Conservation (phyloP, 805 yeast species). For the Candida piceae region DNA sequence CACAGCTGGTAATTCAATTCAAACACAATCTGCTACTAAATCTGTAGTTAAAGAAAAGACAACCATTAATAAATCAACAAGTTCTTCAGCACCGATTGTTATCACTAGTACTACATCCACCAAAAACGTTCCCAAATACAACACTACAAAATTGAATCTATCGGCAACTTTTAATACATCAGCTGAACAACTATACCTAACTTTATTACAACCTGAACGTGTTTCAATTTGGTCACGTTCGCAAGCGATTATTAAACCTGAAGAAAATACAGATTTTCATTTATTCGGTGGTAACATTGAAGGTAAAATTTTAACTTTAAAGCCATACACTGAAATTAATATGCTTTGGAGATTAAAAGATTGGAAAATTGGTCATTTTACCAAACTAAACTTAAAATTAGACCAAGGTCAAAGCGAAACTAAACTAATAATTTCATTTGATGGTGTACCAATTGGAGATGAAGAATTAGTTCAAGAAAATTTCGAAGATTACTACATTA, state of each 20-base stretch:
- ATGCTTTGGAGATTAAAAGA: slow-evolving; percentile 84
- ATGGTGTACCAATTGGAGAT: slow-evolving; percentile 92
- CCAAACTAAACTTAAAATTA: slow-evolving; percentile 60
- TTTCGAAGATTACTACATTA: slow-evolving; percentile 85
- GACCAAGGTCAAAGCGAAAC: slow-evolving; percentile 85
- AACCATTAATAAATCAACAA: slow-evolving; percentile 20
- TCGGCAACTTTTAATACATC: slow-evolving; percentile 81
- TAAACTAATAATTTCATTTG: slow-evolving; percentile 67
- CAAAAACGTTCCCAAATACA: slow-evolving; percentile 54
- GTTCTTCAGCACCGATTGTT: slow-evolving; percentile 6
- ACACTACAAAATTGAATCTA: slow-evolving; percentile 73
- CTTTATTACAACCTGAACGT: slow-evolving; percentile 70
- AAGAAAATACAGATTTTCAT: slow-evolving; percentile 57
- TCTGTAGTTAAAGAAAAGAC: slow-evolving; percentile 27
- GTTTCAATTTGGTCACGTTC: slow-evolving; percentile 92
- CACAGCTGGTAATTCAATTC: slow-evolving; percentile 42
- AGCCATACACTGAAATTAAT: slow-evolving; percentile 52
- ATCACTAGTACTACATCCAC: slow-evolving; percentile 11
- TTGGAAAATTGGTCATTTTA: slow-evolving; percentile 85
- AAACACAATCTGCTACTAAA: slow-evolving; percentile 27
- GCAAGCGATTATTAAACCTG: slow-evolving; percentile 51
- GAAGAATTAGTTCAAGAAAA: slow-evolving; percentile 82
- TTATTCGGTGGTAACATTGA: slow-evolving; percentile 85
- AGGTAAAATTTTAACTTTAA: slow-evolving; percentile 62
- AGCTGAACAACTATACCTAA: slow-evolving; percentile 76